Evolutionary conservation across 768 basidiomycete genomes (phyloP), one percentile per base, ranked within the genome.

Genomic region (Infundibulicybe gibba): DNA sequence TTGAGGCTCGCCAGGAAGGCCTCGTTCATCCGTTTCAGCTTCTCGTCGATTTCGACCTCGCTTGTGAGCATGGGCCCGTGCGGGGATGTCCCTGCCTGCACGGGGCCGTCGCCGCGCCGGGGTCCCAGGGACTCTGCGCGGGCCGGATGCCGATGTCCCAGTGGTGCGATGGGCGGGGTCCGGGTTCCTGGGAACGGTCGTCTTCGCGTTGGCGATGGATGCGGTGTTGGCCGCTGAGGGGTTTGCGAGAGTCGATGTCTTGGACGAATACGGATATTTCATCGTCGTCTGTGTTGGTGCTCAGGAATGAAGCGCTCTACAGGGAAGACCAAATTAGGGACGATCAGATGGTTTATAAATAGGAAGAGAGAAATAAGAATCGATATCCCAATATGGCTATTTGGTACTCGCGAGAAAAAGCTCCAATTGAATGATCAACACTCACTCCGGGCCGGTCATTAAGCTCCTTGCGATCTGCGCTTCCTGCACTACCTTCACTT

Each of bases 211-310:
- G 45, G 6, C 51, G 44, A 44, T 45, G 32, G 42, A 42, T 38
- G 33, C 49, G 17, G 45, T 49, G 55, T 21, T 72, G 61, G 25
- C 77, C 73, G 11, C 69, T 69, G 43, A 90, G 67, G 3, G 87
- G 87, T 56, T 81, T 83, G 19, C 85, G 74, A 19, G 77, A 67
- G 54, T 87, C 87, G 42, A 88, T 87, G 40, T 89, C 84, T 56
- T 85, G 82, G 35, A 90, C 83, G 54, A 90, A 90, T 11, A 76
- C 69, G 4, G 87, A 87, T 21, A 90, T 80, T 43, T 89, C 88
- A 53, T 88, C 87, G 54, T 90, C 85, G 51, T 90, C 85, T 5
- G 78, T 77, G 39, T 69, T 66, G 1, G 68, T 63, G 43, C 72
- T 71, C 46, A 81, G 60, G 57, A 70, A 77, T 4, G 75, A 74